These are phyloP conservation scores for Geosmithia putterillii DNA, from an alignment of 2,329 filamentous ascomycete species.

Conservation along the genomic window DNA sequence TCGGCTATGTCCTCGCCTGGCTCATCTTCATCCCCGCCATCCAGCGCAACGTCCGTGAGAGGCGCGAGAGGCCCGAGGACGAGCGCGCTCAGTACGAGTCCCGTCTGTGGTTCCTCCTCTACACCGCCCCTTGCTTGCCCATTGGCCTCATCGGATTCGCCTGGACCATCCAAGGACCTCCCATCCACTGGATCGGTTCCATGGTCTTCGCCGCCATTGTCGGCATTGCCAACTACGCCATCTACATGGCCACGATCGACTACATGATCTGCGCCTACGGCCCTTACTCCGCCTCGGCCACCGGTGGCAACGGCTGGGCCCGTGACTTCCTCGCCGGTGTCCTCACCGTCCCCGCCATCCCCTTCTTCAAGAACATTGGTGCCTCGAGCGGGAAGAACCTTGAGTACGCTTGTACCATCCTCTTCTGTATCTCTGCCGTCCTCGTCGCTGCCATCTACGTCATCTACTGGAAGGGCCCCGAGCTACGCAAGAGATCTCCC, in stretches of 20 bases:
- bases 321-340: conserved; percentile 64
- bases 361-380: conserved; percentile 48
- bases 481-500: conserved; percentile 45
- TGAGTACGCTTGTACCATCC: conserved; percentile 50
- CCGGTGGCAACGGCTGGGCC: conserved; percentile 63
- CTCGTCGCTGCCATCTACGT: conserved; percentile 52
- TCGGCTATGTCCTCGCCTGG: conserved; percentile 55
- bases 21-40: conserved; percentile 45
- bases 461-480: conserved; percentile 53
- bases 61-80: conserved; percentile 34
- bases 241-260: conserved; percentile 68
- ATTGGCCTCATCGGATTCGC: conserved; percentile 61
- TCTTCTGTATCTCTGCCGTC: conserved; percentile 47
- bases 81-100: conserved; percentile 57
- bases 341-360: conserved; percentile 54
- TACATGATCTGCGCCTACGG: conserved; percentile 70
- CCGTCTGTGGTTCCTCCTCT: conserved; percentile 53
- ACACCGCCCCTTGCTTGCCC: conserved; percentile 44
- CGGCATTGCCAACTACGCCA: conserved; percentile 61
- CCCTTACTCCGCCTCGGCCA: conserved; percentile 60
- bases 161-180: conserved; percentile 52
- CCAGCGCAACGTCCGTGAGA: conserved; percentile 36
- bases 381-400: conserved; percentile 33
- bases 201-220: conserved; percentile 54
- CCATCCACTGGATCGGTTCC: conserved; percentile 55